A percentile compares a stretch with the other conserved stretches of the same genome.
Evolutionary conservation across 192 early-diverging fungal genomes (phyloP).

Genomic region (Neocallimastix lanati): DNA sequence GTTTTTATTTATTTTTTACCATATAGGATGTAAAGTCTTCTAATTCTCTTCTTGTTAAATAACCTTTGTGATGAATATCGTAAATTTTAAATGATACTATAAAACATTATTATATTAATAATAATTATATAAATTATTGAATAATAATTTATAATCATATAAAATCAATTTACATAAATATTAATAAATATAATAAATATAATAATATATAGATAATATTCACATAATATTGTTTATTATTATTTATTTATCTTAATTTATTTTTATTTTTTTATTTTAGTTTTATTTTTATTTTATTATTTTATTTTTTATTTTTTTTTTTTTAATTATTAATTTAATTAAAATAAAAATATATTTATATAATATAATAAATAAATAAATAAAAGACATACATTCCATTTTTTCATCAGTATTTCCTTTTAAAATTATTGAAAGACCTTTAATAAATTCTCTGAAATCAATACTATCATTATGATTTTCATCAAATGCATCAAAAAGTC

Average conservation of each 20-base stretch:
- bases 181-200: constrained; percentile 43
- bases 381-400: constrained; percentile 35
- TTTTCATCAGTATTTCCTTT: constrained; percentile 61
- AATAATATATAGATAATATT: too few relatives aligned
- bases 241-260: too few relatives aligned
- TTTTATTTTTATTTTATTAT: constrained; percentile 54
- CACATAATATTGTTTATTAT: too few relatives aligned
- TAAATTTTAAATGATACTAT: constrained; percentile 62
- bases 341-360: background rate
- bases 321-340: constrained; percentile 26
- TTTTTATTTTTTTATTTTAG: constrained; percentile 33
- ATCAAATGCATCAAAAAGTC: constrained; percentile 63
- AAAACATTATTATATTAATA: background rate
- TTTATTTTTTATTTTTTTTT: constrained; percentile 65
- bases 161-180: background rate
- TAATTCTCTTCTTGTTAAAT: constrained; percentile 49
- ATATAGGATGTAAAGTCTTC: constrained; percentile 53
- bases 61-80: constrained; percentile 59
- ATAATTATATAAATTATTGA: too few relatives aligned
- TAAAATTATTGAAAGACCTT: constrained; percentile 55
- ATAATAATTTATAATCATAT: too few relatives aligned
- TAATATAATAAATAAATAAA: constrained; percentile 1
- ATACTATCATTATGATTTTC: constrained; percentile 40
- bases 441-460: constrained; percentile 36
- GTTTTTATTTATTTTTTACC: constrained; percentile 26